phyloP scores from a whole-genome alignment of 805 yeast genomes.

The Candida alai region DNA sequence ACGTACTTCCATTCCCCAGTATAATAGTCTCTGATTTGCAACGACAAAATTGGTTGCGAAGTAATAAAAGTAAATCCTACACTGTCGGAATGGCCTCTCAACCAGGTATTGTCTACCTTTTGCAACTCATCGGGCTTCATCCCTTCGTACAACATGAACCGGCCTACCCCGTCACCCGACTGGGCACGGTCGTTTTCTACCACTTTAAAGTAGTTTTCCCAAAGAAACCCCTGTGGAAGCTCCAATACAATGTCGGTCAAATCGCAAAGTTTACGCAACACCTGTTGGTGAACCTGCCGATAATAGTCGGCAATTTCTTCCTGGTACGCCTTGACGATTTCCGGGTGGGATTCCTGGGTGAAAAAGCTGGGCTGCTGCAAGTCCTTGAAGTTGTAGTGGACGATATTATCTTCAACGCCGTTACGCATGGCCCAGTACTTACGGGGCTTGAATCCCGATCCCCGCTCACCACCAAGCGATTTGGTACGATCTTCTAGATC shows the following conservation, averaged over 20 bases:
- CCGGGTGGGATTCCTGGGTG: slow-evolving; percentile 20
- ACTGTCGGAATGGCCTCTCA: slow-evolving; percentile 30
- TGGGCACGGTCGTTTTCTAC: slow-evolving; percentile 19
- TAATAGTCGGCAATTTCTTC: slow-evolving; percentile 22
- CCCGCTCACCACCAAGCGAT: slow-evolving; percentile 28
- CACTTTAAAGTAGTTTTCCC: slow-evolving; percentile 26
- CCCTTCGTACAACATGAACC: slow-evolving; percentile 26
- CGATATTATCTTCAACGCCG: slow-evolving; percentile 25
- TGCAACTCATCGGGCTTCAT: slow-evolving; percentile 21
- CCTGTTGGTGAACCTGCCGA: slow-evolving; percentile 17
- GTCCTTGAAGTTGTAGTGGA: slow-evolving; percentile 25
- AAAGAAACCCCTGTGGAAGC: slow-evolving; percentile 25
- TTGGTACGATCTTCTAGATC: slow-evolving; percentile 23
- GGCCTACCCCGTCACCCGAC: slow-evolving; percentile 27
- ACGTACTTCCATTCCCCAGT: slow-evolving; percentile 29
- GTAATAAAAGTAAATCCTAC: slow-evolving; percentile 29
- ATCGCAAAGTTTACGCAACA: slow-evolving; percentile 20
- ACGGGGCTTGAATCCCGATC: slow-evolving; percentile 27
- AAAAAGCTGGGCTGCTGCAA: slow-evolving; percentile 21
- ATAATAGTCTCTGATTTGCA: slow-evolving; percentile 27
- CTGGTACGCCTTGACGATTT: slow-evolving; percentile 19
- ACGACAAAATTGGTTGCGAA: slow-evolving; percentile 27
- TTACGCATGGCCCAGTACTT: slow-evolving; percentile 30
- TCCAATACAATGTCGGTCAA: slow-evolving; percentile 26
- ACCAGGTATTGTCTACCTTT: slow-evolving; percentile 24